Percentiles rank a stretch among this genome's conserved stretches.
These are phyloP conservation scores for Sabuloglossum arenarium DNA, from an alignment of 495 filamentous ascomycete species.

Conservation along the genomic window DNA sequence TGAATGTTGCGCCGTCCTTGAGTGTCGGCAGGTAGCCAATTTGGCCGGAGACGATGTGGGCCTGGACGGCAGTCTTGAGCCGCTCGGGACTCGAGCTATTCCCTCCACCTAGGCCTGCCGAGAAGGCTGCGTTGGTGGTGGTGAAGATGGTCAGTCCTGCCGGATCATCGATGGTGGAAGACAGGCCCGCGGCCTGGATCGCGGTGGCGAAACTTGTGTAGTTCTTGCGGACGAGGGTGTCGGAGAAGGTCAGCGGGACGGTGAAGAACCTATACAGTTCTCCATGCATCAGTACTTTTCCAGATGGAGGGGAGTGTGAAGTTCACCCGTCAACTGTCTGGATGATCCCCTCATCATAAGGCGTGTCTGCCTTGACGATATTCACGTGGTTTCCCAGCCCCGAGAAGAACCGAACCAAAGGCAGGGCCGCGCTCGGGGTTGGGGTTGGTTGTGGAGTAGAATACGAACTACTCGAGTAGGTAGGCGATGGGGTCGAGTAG, in stretches of 20 bases:
- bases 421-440: not conserved
- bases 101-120: too few species aligned
- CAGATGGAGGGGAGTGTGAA: not conserved
- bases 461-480: too few species aligned
- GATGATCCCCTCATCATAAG: constrained; percentile 15
- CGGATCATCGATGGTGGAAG: constrained; percentile 9
- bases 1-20: constrained; percentile 13
- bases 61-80: not conserved
- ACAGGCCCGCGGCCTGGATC: constrained; percentile 12
- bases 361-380: constrained; percentile 16
- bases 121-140: not conserved
- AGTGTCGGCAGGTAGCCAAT: constrained; percentile 17
- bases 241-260: constrained; percentile 21
- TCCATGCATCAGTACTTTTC: not conserved
- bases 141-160: constrained; percentile 5
- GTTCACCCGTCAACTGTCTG: constrained; percentile 16
- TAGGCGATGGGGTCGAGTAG: too few species aligned
- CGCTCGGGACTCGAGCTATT: not conserved
- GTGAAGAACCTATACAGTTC: constrained; percentile 18
- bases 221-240: constrained; percentile 14
- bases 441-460: not conserved
- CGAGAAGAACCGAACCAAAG: constrained; percentile 8
- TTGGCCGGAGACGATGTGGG: constrained; percentile 10
- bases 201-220: constrained; percentile 11
- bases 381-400: constrained; percentile 16